A percentile compares a stretch with the other conserved stretches of the same genome.
These are phyloP conservation scores for Pyrenula massariospora DNA, from an alignment of 495 filamentous ascomycete genomes.

Conservation along the genomic window DNA sequence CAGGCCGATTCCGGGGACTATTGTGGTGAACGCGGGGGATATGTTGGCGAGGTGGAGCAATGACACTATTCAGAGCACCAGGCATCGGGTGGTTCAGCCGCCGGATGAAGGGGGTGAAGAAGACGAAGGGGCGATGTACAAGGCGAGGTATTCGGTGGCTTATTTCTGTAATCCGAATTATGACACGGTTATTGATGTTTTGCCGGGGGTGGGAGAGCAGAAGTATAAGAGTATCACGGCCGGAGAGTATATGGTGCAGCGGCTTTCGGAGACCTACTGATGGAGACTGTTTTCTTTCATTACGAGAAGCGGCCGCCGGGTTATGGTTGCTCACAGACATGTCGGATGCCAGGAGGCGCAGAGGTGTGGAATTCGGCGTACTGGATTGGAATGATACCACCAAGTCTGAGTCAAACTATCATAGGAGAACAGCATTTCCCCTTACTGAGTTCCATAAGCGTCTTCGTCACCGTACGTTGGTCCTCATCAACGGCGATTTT, in stretches of 20 bases:
- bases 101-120: conserved; percentile 23
- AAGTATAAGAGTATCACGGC: conserved; percentile 72
- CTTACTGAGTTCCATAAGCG: too few relatives aligned
- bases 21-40: conserved; percentile 89
- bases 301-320: too few relatives aligned
- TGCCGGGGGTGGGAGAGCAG: conserved; percentile 78
- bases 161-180: conserved; percentile 94
- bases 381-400: too few relatives aligned
- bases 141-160: conserved; percentile 38
- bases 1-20: conserved; percentile 67
- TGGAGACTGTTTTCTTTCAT: too few relatives aligned
- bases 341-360: too few relatives aligned
- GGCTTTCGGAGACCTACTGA: conserved; percentile 62
- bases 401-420: too few relatives aligned
- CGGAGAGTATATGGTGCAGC: conserved; percentile 72
- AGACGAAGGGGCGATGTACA: conserved; percentile 21
- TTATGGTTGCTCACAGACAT: too few relatives aligned
- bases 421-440: too few relatives aligned
- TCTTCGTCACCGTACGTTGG: too few relatives aligned
- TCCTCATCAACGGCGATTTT: too few relatives aligned
- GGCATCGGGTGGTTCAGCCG: conserved; percentile 84
- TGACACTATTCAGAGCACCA: conserved; percentile 75
- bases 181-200: conserved; percentile 64
- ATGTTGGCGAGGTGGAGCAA: conserved; percentile 84
- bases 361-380: too few relatives aligned